Evolutionary conservation across 306 rosid genomes (phyloP), one percentile per base, ranked within the genome.

Genomic region (Cicer judaicum): DNA sequence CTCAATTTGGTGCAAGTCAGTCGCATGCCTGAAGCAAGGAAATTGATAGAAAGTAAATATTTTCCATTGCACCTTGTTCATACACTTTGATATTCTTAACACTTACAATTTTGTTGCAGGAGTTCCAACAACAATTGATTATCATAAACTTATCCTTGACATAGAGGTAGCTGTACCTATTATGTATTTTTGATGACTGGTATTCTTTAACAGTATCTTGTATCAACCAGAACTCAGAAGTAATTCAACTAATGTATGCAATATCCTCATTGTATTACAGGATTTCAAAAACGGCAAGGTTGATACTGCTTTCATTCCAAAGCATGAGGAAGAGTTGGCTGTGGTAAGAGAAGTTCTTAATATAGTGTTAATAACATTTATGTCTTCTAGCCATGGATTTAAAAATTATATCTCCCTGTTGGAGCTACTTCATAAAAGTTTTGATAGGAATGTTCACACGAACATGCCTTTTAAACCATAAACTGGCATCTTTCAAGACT

Each of bases 51-150:
- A 71, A 55, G 60, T 21, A 59, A 52, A 44, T 29, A 7, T 47
- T 70, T 61, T 75, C 63, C 46, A 5, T 74, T 44, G 73, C 81
- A 48, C 53, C 72, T 61, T 56, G 11, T 14, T 53, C 34, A 46
- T 72, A 8, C 15, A 14, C 60, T 41, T 77, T 19, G 68, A 11
- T 64, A 40, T 49, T 12, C 54, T 52, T 68, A 59, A 70, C 75
- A 62, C 19, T 36, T 64, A 12, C 49, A 42, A 10, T 60, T 71
- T 66, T 70, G 70, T 81, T 61, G 19, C 92, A 92, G 97, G 99
- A 73, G 91, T 94, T 81, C 99, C 99, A 55, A 94, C 99, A n/a
- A 94, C 99, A 78, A 92, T 94, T 55, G 99, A 94, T 21, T 94
- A 94, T 85, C 98, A 94, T 83, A 94, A 94, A 84, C 96, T 94